A percentile compares a stretch with the other conserved stretches of the same genome.
Evolutionary conservation across 305 asterid genomes (phyloP).

Genomic region (Fraxinus angustifolia): DNA sequence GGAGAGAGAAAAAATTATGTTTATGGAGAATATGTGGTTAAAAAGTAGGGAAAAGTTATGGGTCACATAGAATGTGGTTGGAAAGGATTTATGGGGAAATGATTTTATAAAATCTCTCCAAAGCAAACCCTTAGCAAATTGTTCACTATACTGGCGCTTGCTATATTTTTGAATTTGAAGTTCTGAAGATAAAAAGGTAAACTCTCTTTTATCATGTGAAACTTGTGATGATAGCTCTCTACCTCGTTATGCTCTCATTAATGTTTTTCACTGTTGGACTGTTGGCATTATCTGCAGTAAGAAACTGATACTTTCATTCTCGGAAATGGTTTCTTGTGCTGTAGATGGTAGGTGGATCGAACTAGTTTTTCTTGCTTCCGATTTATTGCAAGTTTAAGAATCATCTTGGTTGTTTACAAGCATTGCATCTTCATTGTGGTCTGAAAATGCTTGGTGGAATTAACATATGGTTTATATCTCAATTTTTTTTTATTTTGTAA

Average conservation of each 20-base stretch:
- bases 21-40: not conserved
- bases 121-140: not conserved
- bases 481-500: not conserved
- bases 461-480: not conserved
- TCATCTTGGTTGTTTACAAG: not conserved
- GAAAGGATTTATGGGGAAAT: not conserved
- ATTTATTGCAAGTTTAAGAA: not conserved
- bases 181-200: not conserved
- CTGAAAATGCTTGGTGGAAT: not conserved
- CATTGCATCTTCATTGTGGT: not conserved
- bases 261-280: not conserved
- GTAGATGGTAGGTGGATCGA: not conserved
- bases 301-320: not conserved
- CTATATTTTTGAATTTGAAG: not conserved
- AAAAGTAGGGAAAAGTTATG: not conserved
- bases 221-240: not conserved
- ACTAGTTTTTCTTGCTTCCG: not conserved
- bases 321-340: not conserved
- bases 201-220: not conserved
- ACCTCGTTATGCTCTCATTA: not conserved
- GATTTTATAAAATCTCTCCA: not conserved
- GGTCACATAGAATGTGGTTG: not conserved
- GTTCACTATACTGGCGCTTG: not conserved
- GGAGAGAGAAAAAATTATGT: not conserved
- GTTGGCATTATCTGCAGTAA: not conserved